phyloP scores from a whole-genome alignment of 768 basidiomycete species.

The Boletus tomentosulus region DNA sequence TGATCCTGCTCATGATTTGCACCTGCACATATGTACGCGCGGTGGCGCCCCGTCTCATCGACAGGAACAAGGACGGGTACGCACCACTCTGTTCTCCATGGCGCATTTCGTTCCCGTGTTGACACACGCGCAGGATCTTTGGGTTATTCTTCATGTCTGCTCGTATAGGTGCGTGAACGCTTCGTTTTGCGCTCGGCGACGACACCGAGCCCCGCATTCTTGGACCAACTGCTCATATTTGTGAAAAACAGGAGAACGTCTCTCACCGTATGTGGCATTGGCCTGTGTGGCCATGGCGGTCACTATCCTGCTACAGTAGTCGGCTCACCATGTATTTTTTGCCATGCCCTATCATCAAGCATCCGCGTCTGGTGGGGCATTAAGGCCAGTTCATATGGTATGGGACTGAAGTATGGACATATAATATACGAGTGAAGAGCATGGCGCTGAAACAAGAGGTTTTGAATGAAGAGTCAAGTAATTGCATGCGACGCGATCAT shows the following conservation, averaged over 20 bases:
- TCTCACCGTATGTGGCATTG: slow-evolving; percentile 93
- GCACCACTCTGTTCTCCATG: slow-evolving; percentile 11
- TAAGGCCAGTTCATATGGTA: neutral
- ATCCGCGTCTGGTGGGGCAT: neutral
- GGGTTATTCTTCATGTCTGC: slow-evolving; percentile 96
- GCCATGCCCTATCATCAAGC: neutral
- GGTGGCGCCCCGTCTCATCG: slow-evolving; percentile 84
- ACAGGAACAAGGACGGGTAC: slow-evolving; percentile 93
- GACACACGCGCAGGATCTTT: slow-evolving; percentile 56
- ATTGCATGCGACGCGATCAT: neutral
- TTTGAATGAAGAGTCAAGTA: neutral
- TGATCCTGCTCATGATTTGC: slow-evolving; percentile 90
- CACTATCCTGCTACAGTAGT: slow-evolving; percentile 51
- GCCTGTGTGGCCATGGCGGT: slow-evolving; percentile 93
- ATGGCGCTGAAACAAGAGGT: neutral
- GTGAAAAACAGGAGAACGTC: slow-evolving; percentile 67
- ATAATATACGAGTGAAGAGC: neutral
- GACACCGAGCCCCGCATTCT: neutral
- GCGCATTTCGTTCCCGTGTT: neutral
- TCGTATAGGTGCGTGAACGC: slow-evolving; percentile 67
- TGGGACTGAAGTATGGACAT: neutral
- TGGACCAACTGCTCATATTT: neutral
- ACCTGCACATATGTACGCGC: slow-evolving; percentile 95
- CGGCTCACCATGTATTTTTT: slow-evolving; percentile 1
- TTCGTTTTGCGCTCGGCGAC: neutral